These are phyloP conservation scores for Coniophora puteana DNA, from an alignment of 1,284 basidiomycete species.

Conservation along the genomic window DNA sequence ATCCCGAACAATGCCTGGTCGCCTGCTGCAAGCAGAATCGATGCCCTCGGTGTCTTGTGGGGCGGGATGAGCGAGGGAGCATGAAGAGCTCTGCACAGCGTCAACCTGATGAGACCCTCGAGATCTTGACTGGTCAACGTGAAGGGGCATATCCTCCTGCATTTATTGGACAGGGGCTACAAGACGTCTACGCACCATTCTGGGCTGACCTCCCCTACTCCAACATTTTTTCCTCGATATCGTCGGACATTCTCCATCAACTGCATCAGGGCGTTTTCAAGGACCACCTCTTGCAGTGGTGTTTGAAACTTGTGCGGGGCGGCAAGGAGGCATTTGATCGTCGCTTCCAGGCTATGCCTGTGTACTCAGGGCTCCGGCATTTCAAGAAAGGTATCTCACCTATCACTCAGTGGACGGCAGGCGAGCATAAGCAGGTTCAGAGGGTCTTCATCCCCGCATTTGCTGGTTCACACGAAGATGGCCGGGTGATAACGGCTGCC, in stretches of 20 bases:
- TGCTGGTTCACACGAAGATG: neutral
- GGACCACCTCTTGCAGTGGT: slow-evolving; percentile 11
- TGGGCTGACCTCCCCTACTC: slow-evolving; percentile 20
- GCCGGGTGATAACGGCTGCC: neutral
- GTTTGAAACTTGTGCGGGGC: neutral
- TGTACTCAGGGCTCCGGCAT: slow-evolving; percentile 10
- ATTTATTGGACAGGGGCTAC: slow-evolving; percentile 5
- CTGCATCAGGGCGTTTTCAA: slow-evolving; percentile 30
- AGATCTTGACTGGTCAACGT: neutral
- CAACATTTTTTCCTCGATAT: slow-evolving; percentile 19
- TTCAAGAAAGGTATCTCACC: slow-evolving; percentile 15
- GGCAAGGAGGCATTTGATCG: slow-evolving; percentile 11
- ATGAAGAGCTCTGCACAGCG: neutral
- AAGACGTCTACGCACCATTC: slow-evolving; percentile 17
- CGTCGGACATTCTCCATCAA: slow-evolving; percentile 29
- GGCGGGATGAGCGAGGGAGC: slow-evolving; percentile 8
- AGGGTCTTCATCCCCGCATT: slow-evolving; percentile 3
- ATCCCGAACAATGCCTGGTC: slow-evolving; percentile 25
- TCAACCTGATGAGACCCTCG: neutral
- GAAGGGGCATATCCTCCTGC: neutral
- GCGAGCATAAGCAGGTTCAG: slow-evolving; percentile 6
- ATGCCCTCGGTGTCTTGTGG: slow-evolving; percentile 16
- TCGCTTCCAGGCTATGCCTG: slow-evolving; percentile 11
- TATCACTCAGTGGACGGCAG: slow-evolving; percentile 9
- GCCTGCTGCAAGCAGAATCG: slow-evolving; percentile 17